Evolutionary conservation across 345 rosid genomes (phyloP).

Genomic region (Raphanus sativus): DNA sequence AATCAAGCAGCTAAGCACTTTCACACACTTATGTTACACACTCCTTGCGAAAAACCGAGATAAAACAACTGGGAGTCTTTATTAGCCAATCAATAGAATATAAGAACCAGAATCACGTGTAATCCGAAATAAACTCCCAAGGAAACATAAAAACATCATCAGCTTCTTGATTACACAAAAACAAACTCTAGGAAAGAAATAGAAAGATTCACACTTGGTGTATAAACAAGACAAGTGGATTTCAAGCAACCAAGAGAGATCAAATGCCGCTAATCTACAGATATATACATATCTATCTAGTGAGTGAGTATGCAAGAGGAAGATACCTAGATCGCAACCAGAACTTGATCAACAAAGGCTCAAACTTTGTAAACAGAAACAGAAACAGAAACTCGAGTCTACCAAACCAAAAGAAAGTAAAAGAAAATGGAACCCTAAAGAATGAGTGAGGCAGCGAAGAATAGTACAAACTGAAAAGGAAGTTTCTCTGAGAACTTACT

Average conservation of each 20-base stretch:
- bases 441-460: constrained; percentile 28
- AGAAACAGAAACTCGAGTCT: constrained; percentile 7
- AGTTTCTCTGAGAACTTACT: constrained; percentile 18
- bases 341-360: constrained; percentile 21
- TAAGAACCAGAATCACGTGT: background rate
- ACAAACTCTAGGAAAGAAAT: background rate
- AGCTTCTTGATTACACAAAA: constrained; percentile 14
- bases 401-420: background rate
- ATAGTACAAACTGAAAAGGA: constrained; percentile 15
- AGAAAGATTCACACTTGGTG: constrained; percentile 9
- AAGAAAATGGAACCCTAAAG: constrained; percentile 7
- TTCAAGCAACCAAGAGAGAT: constrained; percentile 24
- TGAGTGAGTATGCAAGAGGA: background rate
- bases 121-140: constrained; percentile 1
- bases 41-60: background rate
- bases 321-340: constrained; percentile 5
- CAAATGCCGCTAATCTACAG: constrained; percentile 8
- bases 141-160: background rate
- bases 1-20: background rate
- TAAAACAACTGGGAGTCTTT: constrained; percentile 19
- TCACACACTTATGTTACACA: background rate
- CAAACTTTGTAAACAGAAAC: constrained; percentile 2
- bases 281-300: background rate
- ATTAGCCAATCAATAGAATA: background rate
- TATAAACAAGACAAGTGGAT: background rate